A percentile compares a stretch with the other conserved stretches of the same genome.
phyloP scores from a whole-genome alignment of 208 protist genomes.

The Balamuthia mandrillaris region DNA sequence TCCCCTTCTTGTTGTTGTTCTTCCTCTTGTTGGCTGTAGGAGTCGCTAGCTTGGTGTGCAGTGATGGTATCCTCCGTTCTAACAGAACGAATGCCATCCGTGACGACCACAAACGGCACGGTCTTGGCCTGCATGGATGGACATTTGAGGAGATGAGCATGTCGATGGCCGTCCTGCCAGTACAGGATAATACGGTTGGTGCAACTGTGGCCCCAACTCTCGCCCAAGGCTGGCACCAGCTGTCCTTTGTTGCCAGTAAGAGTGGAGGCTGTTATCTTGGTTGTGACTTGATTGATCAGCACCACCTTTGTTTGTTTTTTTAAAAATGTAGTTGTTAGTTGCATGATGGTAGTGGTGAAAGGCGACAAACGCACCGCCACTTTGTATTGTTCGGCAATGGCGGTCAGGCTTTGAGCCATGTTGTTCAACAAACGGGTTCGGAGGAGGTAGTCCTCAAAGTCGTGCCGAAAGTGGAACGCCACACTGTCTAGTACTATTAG shows the following conservation, averaged over 20 bases:
- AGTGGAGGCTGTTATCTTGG: conserved; percentile 36
- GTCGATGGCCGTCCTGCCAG: conserved; percentile 26
- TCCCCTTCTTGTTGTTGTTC: too few species aligned
- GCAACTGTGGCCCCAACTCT: conserved; percentile 60
- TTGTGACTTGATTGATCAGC: conserved; percentile 70
- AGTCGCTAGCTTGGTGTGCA: too few species aligned
- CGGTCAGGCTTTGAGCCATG: conserved; percentile 48
- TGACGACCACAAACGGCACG: background rate
- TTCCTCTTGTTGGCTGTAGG: too few species aligned
- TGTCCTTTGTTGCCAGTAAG: background rate
- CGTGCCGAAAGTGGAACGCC: conserved; percentile 66
- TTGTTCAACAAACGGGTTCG: conserved; percentile 56
- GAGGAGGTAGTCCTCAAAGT: conserved; percentile 54
- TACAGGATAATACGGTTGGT: conserved; percentile 57
- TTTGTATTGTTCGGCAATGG: conserved; percentile 34
- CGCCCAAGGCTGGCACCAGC: conserved; percentile 64
- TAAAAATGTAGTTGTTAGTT: background rate
- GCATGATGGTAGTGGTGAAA: background rate
- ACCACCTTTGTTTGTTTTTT: conserved; percentile 40
- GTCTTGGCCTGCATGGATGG: conserved; percentile 21
- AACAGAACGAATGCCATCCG: conserved; percentile 18
- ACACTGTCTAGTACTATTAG: conserved; percentile 64
- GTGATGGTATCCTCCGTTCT: too few species aligned
- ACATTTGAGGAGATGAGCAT: conserved; percentile 36
- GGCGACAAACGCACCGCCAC: conserved; percentile 7